These are phyloP conservation scores for Geopyxis carbonaria DNA, from an alignment of 495 filamentous ascomycete genomes.

Conservation along the genomic window DNA sequence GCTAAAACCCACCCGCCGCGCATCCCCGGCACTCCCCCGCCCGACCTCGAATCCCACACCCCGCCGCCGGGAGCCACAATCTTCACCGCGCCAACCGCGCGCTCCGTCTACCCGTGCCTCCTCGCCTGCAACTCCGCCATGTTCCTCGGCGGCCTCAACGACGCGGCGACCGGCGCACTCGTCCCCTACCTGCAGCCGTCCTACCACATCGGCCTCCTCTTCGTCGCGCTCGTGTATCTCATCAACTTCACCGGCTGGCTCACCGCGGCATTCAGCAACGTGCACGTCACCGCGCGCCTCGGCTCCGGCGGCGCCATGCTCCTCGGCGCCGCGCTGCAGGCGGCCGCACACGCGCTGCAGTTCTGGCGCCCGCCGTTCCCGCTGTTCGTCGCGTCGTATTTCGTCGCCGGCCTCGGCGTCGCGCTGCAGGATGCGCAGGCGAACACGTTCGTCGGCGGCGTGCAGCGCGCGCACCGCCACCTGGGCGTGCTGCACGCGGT, in stretches of 20 bases:
- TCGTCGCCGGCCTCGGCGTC: slow-evolving; percentile 49
- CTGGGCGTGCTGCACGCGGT: slow-evolving; percentile 48
- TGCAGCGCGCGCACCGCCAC: slow-evolving; percentile 43
- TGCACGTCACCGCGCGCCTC: slow-evolving; percentile 35
- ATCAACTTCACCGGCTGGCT: slow-evolving; percentile 64
- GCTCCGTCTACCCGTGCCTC: slow-evolving; percentile 10
- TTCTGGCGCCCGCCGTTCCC: slow-evolving; percentile 52
- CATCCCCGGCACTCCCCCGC: background rate
- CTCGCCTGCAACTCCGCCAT: slow-evolving; percentile 12
- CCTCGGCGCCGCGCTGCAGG: slow-evolving; percentile 35
- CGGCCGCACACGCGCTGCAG: slow-evolving; percentile 42
- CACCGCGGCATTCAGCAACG: slow-evolving; percentile 46
- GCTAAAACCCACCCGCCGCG: background rate
- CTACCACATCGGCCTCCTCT: slow-evolving; percentile 19
- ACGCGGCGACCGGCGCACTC: slow-evolving; percentile 51
- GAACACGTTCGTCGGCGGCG: slow-evolving; percentile 57
- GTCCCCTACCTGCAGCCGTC: slow-evolving; percentile 46
- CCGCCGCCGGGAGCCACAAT: slow-evolving; percentile 13
- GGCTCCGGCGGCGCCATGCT: slow-evolving; percentile 48
- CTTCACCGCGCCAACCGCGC: slow-evolving; percentile 10
- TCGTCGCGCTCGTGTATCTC: slow-evolving; percentile 30
- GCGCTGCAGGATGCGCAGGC: slow-evolving; percentile 51
- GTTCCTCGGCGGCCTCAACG: slow-evolving; percentile 42
- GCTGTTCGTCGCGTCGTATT: slow-evolving; percentile 44
- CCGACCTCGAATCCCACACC: background rate